These are phyloP conservation scores for Eucalyptus coolabah DNA, from an alignment of 345 rosid species.

Conservation along the genomic window DNA sequence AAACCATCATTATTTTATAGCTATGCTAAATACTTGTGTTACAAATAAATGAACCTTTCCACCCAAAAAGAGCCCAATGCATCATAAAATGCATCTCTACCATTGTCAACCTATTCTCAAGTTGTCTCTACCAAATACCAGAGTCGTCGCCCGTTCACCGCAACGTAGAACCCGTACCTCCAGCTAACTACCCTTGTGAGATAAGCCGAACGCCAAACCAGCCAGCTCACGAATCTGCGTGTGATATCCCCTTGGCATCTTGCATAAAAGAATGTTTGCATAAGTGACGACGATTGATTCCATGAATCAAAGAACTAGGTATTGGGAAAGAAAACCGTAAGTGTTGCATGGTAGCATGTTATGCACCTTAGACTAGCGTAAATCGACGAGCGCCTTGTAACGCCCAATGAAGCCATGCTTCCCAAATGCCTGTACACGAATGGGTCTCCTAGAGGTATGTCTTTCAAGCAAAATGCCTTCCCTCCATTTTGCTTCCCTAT, in stretches of 20 bases:
- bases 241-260: constrained; percentile 42
- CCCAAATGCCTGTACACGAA: constrained; percentile 55
- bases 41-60: too few species aligned
- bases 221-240: constrained; percentile 38
- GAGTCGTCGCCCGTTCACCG: constrained; percentile 57
- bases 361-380: constrained; percentile 48
- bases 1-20: too few species aligned
- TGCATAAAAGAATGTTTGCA: not conserved
- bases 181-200: constrained; percentile 56
- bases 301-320: not conserved
- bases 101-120: constrained; percentile 28
- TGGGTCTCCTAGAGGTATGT: constrained; percentile 28
- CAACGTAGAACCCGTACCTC: constrained; percentile 62
- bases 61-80: too few species aligned
- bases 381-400: constrained; percentile 57
- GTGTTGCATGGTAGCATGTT: too few species aligned
- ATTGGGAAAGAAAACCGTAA: accelerated
- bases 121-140: constrained; percentile 60
- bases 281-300: not conserved
- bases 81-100: not conserved
- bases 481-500: constrained; percentile 40
- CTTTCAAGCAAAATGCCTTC: constrained; percentile 26
- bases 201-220: constrained; percentile 58
- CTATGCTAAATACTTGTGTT: too few species aligned
- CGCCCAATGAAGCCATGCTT: constrained; percentile 69